A percentile compares a stretch with the other conserved stretches of the same genome.
Evolutionary conservation across 2,329 filamentous ascomycete genomes (phyloP).

Genomic region (Penicillium sp.): DNA sequence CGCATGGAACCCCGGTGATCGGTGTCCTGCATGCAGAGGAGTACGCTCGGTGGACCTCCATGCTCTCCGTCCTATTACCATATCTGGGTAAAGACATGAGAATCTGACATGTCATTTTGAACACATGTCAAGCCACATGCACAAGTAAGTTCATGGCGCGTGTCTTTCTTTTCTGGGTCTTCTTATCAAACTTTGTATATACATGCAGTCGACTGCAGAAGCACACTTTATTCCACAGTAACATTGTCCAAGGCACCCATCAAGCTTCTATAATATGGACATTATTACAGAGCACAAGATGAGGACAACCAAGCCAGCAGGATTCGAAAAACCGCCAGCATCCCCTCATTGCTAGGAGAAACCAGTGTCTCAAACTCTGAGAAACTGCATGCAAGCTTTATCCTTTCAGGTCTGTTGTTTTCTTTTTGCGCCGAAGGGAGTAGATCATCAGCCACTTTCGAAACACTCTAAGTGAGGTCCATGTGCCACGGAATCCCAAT

Average conservation of each 20-base stretch:
- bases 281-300: not conserved
- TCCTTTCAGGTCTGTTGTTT: not conserved
- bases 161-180: conserved; percentile 2
- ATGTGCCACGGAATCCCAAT: not conserved
- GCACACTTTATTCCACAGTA: not conserved
- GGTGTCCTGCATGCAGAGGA: conserved; percentile 15
- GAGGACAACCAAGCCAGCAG: not conserved
- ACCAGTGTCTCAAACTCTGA: not conserved
- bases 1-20: conserved; percentile 16
- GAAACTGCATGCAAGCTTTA: not conserved
- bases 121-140: conserved; percentile 22
- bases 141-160: conserved; percentile 14
- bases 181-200: not conserved
- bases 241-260: too few relatives aligned
- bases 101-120: conserved; percentile 21
- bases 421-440: not conserved
- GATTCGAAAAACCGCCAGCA: not conserved
- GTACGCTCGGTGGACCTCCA: conserved; percentile 9
- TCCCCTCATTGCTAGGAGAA: not conserved
- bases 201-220: not conserved
- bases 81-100: conserved; percentile 9
- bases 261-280: too few relatives aligned
- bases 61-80: not conserved
- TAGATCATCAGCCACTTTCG: not conserved
- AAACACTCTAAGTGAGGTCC: not conserved